phyloP scores from a whole-genome alignment of 1,139 yeast species.

The Entelexis paramagnoliae region DNA sequence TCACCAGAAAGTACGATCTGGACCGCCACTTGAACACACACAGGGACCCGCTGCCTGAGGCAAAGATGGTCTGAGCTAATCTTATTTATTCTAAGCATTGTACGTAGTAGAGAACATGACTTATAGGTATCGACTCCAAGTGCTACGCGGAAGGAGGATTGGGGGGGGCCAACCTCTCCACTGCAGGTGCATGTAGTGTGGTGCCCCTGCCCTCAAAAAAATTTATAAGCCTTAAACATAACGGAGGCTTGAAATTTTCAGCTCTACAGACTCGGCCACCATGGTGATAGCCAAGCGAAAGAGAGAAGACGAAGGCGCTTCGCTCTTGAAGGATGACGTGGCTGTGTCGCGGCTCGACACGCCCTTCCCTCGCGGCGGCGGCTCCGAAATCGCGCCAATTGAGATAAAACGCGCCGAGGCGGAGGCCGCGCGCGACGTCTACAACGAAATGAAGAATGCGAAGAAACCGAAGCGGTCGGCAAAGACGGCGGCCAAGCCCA shows the following conservation, averaged over 20 bases:
- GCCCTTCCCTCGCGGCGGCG: constrained; percentile 75
- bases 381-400: constrained; percentile 66
- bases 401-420: constrained; percentile 89
- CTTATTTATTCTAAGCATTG: background rate
- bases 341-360: constrained; percentile 9
- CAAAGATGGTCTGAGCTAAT: background rate
- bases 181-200: background rate
- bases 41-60: constrained; percentile 18
- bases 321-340: constrained; percentile 14
- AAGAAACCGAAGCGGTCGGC: constrained; percentile 27
- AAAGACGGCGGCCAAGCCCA: constrained; percentile 21
- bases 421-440: constrained; percentile 81
- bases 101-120: too few relatives aligned
- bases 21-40: constrained; percentile 31
- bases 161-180: too few relatives aligned
- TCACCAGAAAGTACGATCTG: constrained; percentile 35
- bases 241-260: background rate
- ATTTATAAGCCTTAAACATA: constrained; percentile 10
- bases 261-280: constrained; percentile 2
- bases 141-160: too few relatives aligned
- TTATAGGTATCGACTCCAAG: too few relatives aligned
- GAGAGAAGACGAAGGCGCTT: constrained; percentile 11
- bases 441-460: constrained; percentile 28
- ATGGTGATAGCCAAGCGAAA: constrained; percentile 14
- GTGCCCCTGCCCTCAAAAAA: constrained; percentile 15